These are phyloP conservation scores for Metschnikowia noctiluminum DNA, from an alignment of 805 yeast genomes.

Conservation along the genomic window DNA sequence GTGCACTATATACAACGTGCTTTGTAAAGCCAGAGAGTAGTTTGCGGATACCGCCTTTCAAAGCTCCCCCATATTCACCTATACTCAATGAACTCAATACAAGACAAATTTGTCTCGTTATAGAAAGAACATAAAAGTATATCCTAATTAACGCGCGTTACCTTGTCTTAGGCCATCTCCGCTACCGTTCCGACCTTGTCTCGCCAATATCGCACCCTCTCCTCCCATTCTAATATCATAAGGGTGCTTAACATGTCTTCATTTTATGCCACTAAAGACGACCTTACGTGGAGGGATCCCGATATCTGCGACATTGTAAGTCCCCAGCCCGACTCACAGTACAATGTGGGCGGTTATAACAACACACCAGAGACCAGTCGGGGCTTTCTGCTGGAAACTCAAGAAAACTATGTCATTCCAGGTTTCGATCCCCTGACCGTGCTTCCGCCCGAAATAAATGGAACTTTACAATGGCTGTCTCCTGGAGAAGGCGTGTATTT, in stretches of 20 bases:
- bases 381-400: not conserved
- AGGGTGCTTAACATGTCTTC: constrained; percentile 1
- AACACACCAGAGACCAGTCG: not conserved
- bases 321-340: not conserved
- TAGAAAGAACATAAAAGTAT: too few species aligned
- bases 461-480: constrained; percentile 6
- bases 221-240: too few species aligned
- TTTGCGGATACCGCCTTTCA: too few species aligned
- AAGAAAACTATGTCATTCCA: constrained; percentile 2
- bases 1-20: too few species aligned
- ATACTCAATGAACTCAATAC: too few species aligned
- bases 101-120: too few species aligned
- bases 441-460: not conserved
- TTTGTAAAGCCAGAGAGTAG: too few species aligned
- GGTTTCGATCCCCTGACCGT: constrained; percentile 2
- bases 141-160: too few species aligned
- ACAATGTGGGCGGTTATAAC: not conserved
- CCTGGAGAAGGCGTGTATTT: constrained; percentile 1
- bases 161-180: too few species aligned
- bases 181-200: too few species aligned
- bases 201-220: too few species aligned
- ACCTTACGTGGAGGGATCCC: not conserved
- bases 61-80: too few species aligned
- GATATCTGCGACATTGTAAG: constrained; percentile 10
- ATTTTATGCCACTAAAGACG: not conserved